These are phyloP conservation scores for Aphanocladium album DNA, from an alignment of 2,329 filamentous ascomycete species.

Conservation along the genomic window DNA sequence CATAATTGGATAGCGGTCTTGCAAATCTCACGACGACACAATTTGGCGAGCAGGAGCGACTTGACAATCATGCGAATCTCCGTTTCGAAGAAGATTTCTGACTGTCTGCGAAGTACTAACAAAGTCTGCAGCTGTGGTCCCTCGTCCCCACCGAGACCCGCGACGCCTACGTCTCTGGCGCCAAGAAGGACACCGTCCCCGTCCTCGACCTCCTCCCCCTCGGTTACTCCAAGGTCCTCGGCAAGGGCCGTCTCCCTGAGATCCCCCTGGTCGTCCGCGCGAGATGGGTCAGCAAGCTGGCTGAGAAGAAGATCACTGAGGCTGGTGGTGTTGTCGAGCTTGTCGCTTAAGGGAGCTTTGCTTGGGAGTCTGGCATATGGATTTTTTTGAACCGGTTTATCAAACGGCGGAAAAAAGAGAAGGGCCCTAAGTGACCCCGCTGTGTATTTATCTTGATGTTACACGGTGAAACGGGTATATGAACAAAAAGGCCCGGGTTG, in stretches of 20 bases:
- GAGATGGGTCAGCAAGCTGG: slow-evolving; percentile 90
- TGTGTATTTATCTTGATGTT: slow-evolving; percentile 13
- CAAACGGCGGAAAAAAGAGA: slow-evolving; percentile 17
- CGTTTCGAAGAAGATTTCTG: background rate
- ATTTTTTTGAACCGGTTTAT: slow-evolving; percentile 22
- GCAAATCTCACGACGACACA: background rate
- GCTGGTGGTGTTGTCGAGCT: slow-evolving; percentile 94
- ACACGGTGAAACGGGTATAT: slow-evolving; percentile 13
- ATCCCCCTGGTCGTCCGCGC: slow-evolving; percentile 93
- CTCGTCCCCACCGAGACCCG: slow-evolving; percentile 91
- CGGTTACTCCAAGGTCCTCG: slow-evolving; percentile 98
- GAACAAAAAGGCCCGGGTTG: slow-evolving; percentile 26
- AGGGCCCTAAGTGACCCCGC: slow-evolving; percentile 11
- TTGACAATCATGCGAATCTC: background rate
- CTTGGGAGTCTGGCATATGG: slow-evolving; percentile 28
- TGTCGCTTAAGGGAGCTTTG: slow-evolving; percentile 60
- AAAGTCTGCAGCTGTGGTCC: slow-evolving; percentile 70
- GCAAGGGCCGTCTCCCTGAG: slow-evolving; percentile 92
- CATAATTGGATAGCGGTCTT: background rate
- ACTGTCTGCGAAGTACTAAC: background rate
- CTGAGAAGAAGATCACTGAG: slow-evolving; percentile 98
- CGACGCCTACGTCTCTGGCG: slow-evolving; percentile 79
- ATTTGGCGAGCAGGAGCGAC: background rate
- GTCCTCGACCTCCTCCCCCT: slow-evolving; percentile 96
- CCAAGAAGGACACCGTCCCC: slow-evolving; percentile 84